These are phyloP conservation scores for Fusarium guadeloupense DNA, from an alignment of 2,329 filamentous ascomycete species.

Conservation along the genomic window DNA sequence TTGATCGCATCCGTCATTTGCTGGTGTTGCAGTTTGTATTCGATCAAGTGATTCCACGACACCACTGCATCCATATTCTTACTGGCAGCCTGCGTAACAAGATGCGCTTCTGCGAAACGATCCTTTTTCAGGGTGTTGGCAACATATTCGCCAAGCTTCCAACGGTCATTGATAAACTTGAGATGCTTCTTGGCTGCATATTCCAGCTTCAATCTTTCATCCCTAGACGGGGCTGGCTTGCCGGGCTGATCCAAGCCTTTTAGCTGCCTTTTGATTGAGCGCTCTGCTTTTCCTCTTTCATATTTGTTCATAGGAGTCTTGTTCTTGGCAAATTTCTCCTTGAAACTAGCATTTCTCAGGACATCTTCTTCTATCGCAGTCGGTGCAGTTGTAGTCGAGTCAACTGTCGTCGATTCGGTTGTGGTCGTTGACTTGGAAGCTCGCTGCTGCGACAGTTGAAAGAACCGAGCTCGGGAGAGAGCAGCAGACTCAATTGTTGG, in stretches of 20 bases:
- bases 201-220: conserved; percentile 44
- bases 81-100: conserved; percentile 75
- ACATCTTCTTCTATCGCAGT: conserved; percentile 30
- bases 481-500: conserved; percentile 4
- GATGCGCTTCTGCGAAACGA: conserved; percentile 72
- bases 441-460: conserved; percentile 17
- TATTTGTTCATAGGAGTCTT: neutral
- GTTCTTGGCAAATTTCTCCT: too few species aligned
- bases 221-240: conserved; percentile 9
- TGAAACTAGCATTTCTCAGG: neutral
- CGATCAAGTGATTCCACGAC: conserved; percentile 88
- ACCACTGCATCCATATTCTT: conserved; percentile 72
- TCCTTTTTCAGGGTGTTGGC: conserved; percentile 65
- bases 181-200: conserved; percentile 64
- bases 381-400: too few species aligned
- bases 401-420: neutral
- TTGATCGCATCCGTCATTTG: conserved; percentile 74
- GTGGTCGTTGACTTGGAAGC: conserved; percentile 27
- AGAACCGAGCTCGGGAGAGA: conserved; percentile 10
- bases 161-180: conserved; percentile 72
- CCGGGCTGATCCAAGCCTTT: neutral
- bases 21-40: conserved; percentile 70
- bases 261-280: neutral
- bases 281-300: neutral
- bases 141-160: conserved; percentile 76